phyloP scores from a whole-genome alignment of 108 stramenopile genomes.

The Discostella stelligeroides region DNA sequence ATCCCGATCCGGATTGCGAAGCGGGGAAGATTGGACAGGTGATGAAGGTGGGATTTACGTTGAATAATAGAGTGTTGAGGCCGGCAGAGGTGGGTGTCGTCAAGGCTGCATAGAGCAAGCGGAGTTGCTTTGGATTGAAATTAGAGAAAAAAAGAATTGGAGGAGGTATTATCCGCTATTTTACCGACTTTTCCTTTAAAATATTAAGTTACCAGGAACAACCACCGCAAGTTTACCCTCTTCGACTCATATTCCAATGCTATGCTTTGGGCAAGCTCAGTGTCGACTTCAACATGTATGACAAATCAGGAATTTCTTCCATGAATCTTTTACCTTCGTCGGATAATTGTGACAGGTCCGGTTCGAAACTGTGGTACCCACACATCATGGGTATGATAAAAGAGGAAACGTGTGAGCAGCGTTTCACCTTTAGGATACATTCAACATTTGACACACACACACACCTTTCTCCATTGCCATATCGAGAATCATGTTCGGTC shows the following conservation, averaged over 20 bases:
- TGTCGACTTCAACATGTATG: constrained; percentile 40
- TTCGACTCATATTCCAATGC: neutral
- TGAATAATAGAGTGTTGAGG: constrained; percentile 93
- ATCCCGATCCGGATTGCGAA: constrained; percentile 64
- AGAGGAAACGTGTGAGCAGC: neutral
- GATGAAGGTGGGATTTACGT: constrained; percentile 92
- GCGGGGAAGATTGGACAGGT: constrained; percentile 91
- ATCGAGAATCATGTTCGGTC: constrained; percentile 2
- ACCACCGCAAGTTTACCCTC: neutral
- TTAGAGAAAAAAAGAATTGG: too few species aligned
- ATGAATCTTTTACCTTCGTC: constrained; percentile 34
- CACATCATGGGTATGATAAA: neutral
- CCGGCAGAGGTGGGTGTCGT: constrained; percentile 96
- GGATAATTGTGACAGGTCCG: constrained; percentile 27
- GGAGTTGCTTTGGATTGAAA: too few species aligned
- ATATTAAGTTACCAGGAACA: too few species aligned
- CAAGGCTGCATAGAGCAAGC: constrained; percentile 66
- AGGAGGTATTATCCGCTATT: too few species aligned
- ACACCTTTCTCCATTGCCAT: constrained; percentile 5
- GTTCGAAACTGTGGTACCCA: neutral
- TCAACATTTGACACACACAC: neutral
- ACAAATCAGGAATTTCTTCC: constrained; percentile 42
- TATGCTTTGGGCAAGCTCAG: constrained; percentile 17
- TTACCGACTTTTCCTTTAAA: too few species aligned
- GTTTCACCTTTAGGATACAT: neutral